These are phyloP conservation scores for Lichtheimia corymbifera DNA, from an alignment of 371 early-diverging fungal genomes.

Conservation along the genomic window DNA sequence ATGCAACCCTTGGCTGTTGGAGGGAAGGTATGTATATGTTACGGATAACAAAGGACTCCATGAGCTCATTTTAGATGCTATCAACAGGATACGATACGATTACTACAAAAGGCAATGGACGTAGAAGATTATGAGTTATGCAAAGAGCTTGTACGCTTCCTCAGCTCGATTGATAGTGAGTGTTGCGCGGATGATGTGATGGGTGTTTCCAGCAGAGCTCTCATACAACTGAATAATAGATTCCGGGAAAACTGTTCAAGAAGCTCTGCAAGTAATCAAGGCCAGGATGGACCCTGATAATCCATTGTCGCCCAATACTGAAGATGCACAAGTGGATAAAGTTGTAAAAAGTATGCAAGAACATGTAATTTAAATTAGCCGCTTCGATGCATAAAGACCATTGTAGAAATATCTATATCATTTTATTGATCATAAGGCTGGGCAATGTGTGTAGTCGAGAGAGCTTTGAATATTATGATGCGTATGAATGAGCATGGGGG, in stretches of 20 bases:
- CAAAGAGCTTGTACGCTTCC: conserved; percentile 81
- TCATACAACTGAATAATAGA: conserved; percentile 13
- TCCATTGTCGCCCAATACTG: conserved; percentile 22
- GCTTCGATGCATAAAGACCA: too few species aligned
- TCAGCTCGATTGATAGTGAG: conserved; percentile 78
- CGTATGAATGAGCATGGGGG: too few species aligned
- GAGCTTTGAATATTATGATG: too few species aligned
- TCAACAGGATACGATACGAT: conserved; percentile 61
- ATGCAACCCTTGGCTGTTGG: conserved; percentile 73
- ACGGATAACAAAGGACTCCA: neutral
- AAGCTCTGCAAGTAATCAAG: conserved; percentile 42
- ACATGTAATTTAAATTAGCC: neutral
- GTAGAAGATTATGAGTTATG: conserved; percentile 79
- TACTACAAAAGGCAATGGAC: conserved; percentile 76
- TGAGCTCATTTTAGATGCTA: neutral
- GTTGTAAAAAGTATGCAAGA: conserved; percentile 35
- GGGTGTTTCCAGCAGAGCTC: neutral
- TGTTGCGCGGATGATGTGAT: neutral
- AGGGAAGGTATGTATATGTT: conserved; percentile 40
- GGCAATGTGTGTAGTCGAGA: too few species aligned
- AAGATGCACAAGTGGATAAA: conserved; percentile 35
- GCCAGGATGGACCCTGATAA: conserved; percentile 27
- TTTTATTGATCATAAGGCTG: too few species aligned
- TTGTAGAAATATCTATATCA: too few species aligned
- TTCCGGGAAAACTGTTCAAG: conserved; percentile 42